phyloP scores from a whole-genome alignment of 306 rosid genomes.

The Quercus parvula region DNA sequence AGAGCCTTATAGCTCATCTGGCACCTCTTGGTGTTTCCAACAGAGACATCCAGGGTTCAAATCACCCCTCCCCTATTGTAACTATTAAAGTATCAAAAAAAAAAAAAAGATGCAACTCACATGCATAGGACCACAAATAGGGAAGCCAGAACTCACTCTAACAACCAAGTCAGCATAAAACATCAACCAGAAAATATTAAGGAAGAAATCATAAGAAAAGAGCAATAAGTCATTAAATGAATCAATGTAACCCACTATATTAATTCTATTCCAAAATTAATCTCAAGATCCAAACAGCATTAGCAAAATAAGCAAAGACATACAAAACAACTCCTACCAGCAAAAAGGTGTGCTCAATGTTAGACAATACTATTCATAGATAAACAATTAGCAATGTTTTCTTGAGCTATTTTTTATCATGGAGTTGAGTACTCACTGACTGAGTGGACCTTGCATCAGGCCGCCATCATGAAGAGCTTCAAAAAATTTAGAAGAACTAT shows the following conservation, averaged over 20 bases:
- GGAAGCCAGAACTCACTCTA: not conserved
- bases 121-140: not conserved
- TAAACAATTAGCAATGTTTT: not conserved
- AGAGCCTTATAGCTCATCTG: too few relatives aligned
- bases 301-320: not conserved
- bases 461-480: constrained; percentile 5
- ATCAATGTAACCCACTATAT: not conserved
- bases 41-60: too few relatives aligned
- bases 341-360: not conserved
- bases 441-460: constrained; percentile 12
- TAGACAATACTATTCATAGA: not conserved
- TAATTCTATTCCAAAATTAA: not conserved
- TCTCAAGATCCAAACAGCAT: not conserved
- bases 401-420: not conserved
- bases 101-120: not conserved
- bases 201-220: not conserved
- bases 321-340: not conserved
- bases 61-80: too few relatives aligned
- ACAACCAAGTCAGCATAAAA: not conserved
- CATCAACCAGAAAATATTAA: not conserved
- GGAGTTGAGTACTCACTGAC: not conserved
- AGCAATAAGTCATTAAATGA: not conserved
- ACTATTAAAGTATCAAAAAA: too few relatives aligned
- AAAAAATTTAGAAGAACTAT: not conserved
- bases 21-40: too few relatives aligned